Base-by-base conservation (phyloP, 2,329 filamentous ascomycete species). In the Pseudogymnoascus sp. region DNA sequence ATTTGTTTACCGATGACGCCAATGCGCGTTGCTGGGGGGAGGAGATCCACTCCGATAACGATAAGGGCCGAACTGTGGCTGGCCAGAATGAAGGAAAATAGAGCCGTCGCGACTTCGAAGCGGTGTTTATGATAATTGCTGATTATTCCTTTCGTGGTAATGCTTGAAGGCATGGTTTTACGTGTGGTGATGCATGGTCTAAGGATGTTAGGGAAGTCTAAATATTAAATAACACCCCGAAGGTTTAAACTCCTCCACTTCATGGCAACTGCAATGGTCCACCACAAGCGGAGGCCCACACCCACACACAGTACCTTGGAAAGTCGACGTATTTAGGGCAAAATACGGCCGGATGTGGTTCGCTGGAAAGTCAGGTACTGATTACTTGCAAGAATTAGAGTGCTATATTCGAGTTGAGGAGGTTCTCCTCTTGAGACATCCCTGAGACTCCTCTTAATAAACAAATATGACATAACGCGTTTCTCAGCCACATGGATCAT, bases 1-100 rank as follows among this genome's bases (percentile, higher is more conserved):
- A 50, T 62, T 44, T 63, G 59, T 62, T 63, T 63, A 63, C 62
- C 56, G 33, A 59, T 63, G 56, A 64, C 59, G 62, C 62, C 42
- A 60, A 60, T 61, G 31, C 25, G 28, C 53, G 64, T 65, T 65
- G 62, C 50, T 60, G 25, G 18, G 62, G 61, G 16, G 64, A 63
- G 50, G 50, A 56, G 50, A 56, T 33, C 50, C 50, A 56, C 50
- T 56, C 50, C 50, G 50, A 56, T 56, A 56, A 35, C 50, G 50
- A 56, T 56, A 56, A 56, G 50, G 50, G 50, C 50, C 50, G 50
- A 56, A 33, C 50, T 56, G 28, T 56, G 50, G 50, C 50, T 56
- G 50, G 28, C 50, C 50, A 56, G 50, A 33, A 56, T 33, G 50
- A 33, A 56, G 50, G 50, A 33, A 56, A 56, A 56, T 56, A 56